Base-by-base conservation (phyloP, 1,284 basidiomycete genomes). In the Tranzscheliella williamsii region DNA sequence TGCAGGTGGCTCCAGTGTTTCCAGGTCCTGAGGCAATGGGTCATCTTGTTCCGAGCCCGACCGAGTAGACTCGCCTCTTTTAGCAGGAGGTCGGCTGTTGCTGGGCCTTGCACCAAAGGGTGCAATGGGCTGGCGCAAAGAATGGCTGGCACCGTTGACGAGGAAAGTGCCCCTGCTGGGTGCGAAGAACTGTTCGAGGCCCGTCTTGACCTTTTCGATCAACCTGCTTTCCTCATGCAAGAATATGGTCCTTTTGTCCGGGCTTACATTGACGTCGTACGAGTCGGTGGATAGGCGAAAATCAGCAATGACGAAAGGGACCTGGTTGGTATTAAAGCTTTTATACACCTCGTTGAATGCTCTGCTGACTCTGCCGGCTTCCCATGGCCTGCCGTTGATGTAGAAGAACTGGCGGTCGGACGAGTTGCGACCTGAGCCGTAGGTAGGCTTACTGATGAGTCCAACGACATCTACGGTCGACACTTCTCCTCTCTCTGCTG, bases 231-330 rank as follows among this genome's bases (percentile, higher is more conserved):
- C 95, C 75, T 87, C 87, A 72, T 97, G 92, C 9, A 98, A 77
- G 44, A 96, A 87, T 27, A 99, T 88, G 0, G 91, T 95, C 5
- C 95, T 84, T 76, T 98, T 99, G 79, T 98, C 95, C 0, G 95
- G 94, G 64, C 87, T 91, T 55, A 98, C 89, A 69, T 98, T 99
- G 75, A 98, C 86, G 73, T 99, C 95, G 70, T 89, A 91, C 1
- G 86, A 83, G 54, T 88, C 90, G 23, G 86, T 85, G 0, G 90
- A 89, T 5, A 96, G 77, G 18, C 85, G 80, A 61, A 97, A 87
- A 78, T 96, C 86, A 1, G 89, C 89, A 6, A 96, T 79, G 30
- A 94, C 81, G 55, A 94, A 86, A 0, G 94, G 92, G 0, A 50
- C 50, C 43, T 61, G 51, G 37, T 54, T 40, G 24, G 57, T 54